Base-by-base conservation (phyloP, 352 stramenopile species). In the Phytophthora sojae region DNA sequence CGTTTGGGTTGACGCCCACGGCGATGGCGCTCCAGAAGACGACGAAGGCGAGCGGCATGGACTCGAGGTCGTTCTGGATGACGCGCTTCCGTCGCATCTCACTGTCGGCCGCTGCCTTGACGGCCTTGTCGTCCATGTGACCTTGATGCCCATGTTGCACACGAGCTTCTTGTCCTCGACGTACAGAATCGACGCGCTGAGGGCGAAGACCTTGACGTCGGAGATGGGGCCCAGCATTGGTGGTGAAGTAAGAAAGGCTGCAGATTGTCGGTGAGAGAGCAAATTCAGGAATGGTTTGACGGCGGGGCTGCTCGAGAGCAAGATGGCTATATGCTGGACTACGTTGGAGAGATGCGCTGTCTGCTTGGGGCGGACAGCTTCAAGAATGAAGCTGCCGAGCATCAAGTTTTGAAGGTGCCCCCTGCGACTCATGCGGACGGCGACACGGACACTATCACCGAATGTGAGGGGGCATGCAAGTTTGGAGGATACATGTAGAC, bases 61-160 rank as follows among this genome's bases (percentile, higher is more conserved):
- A 87, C 67, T 90, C 82, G 37, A 88, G 58, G 52, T 90, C 82
- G 71, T 90, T 90, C 32, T 77, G 69, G 47, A 86, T 71, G 52
- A 90, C 88, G 30, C 79, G 74, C 26, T 83, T 81, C 80, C 82
- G 88, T 15, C 82, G 82, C 67, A 79, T 67, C 37, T 88, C 80
- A 21, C 73, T 57, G 42, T 77, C 61, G 15, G 59, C 55, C 2
- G 73, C 75, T 0, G 58, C 26, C 49, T 76, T 75, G 32, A 80
- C 47, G 2, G 58, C 37, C 63, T 82, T 80, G 21, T 82, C 78
- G 39, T 67, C 57, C 25, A 56, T 64, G 63, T 80, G 30, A 73
- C 12, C 7, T 66, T 51, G 23, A 76, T 30, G 1, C 67, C 71
- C 65, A 74, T 62, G 44, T 56, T 71, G 60, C 59, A 71, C 54